Conservation (phyloP, 108 stramenopile species). For the Fragilaria radians region DNA sequence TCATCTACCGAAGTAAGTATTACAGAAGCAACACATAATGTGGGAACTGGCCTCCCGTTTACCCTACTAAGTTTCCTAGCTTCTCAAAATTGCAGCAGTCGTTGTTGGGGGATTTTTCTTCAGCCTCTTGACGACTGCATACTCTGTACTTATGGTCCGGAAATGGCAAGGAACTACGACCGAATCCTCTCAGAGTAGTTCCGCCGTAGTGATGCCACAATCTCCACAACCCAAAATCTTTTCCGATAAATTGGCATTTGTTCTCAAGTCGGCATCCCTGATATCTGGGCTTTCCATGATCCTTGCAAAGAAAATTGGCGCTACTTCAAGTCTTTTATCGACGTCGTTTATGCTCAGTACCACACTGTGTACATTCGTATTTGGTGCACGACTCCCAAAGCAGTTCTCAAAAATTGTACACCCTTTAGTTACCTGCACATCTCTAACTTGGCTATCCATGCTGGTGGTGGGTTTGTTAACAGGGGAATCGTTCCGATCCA, state of each 20-base stretch:
- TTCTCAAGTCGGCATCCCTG: conserved; percentile 5
- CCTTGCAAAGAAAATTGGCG: background rate
- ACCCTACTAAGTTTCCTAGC: conserved; percentile 6
- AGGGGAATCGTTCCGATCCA: conserved; percentile 35
- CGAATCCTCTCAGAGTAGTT: background rate
- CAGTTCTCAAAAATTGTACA: conserved; percentile 52
- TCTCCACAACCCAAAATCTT: conserved; percentile 38
- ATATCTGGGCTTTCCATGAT: conserved; percentile 29
- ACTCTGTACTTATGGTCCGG: conserved; percentile 53
- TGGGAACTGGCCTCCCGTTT: background rate
- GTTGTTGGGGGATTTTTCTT: conserved; percentile 69
- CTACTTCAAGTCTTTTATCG: conserved; percentile 15
- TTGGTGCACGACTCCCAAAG: conserved; percentile 64
- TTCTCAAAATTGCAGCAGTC: conserved; percentile 46
- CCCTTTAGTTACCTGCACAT: conserved; percentile 64
- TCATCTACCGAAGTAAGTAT: conserved; percentile 34
- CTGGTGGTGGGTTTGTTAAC: conserved; percentile 29
- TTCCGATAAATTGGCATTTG: conserved; percentile 14
- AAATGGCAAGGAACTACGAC: conserved; percentile 17
- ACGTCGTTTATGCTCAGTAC: conserved; percentile 45
- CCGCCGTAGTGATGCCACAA: background rate
- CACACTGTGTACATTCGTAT: conserved; percentile 61
- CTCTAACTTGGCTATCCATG: conserved; percentile 46
- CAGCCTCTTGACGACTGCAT: conserved; percentile 64
- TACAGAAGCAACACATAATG: no score